Conservation (phyloP, 2,329 filamentous ascomycete species). For the Fusarium nodosum region DNA sequence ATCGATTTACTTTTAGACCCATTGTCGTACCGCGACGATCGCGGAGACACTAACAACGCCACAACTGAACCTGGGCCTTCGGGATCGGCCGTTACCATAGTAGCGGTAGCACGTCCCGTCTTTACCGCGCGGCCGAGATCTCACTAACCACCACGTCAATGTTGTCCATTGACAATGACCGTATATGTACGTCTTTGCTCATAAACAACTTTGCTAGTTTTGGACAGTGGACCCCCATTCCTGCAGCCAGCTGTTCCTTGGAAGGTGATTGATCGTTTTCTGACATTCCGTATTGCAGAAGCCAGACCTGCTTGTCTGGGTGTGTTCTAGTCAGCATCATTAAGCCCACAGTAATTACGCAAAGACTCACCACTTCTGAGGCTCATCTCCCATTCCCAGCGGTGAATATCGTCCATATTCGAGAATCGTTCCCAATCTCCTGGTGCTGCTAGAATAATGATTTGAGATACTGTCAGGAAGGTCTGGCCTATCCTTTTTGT, state of each 20-base stretch:
- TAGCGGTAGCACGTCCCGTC: neutral
- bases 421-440: conserved; percentile 22
- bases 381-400: conserved; percentile 35
- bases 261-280: neutral
- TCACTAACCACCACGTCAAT: conserved; percentile 23
- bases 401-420: conserved; percentile 24
- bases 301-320: conserved; percentile 30
- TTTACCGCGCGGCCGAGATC: conserved; percentile 17
- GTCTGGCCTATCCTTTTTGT: conserved; percentile 11
- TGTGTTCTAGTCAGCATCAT: neutral
- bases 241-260: conserved; percentile 11
- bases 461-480: conserved; percentile 10
- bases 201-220: conserved; percentile 14
- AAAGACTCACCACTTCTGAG: conserved; percentile 18
- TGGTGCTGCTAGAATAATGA: conserved; percentile 4
- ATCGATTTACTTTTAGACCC: neutral
- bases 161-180: conserved; percentile 23
- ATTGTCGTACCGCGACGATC: conserved; percentile 4
- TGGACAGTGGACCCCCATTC: conserved; percentile 6
- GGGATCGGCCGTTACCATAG: neutral
- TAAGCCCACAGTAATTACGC: neutral
- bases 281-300: conserved; percentile 23
- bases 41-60: neutral
- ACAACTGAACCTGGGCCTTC: neutral
- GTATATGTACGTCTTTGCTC: conserved; percentile 15